phyloP scores from a whole-genome alignment of 2,329 filamentous ascomycete genomes.

The Thermothelomyces thermophilus region DNA sequence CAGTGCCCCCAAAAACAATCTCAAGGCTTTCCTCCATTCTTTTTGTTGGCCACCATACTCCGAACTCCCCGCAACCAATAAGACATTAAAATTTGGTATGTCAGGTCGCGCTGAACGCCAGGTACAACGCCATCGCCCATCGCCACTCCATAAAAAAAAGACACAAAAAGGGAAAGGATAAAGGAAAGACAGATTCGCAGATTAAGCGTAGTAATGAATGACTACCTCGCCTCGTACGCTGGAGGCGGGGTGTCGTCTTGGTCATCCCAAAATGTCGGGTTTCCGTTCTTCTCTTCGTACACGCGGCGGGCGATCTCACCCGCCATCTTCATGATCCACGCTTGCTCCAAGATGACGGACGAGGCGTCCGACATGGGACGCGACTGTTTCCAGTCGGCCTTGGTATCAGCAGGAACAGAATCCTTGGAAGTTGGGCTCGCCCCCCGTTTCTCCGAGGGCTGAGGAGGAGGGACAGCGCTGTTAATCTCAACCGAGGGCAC shows the following conservation, averaged over 20 bases:
- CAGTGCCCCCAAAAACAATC: slow-evolving; percentile 4
- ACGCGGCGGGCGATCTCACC: slow-evolving; percentile 83
- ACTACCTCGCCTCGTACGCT: slow-evolving; percentile 48
- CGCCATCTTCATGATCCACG: slow-evolving; percentile 90
- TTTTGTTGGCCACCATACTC: slow-evolving; percentile 9
- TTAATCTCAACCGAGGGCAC: slow-evolving; percentile 17
- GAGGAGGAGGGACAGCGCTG: neutral
- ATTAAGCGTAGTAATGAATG: neutral
- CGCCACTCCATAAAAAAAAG: neutral
- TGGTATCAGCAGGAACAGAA: slow-evolving; percentile 21
- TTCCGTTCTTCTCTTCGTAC: slow-evolving; percentile 71
- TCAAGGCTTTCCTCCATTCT: neutral
- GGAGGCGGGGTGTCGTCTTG: slow-evolving; percentile 53
- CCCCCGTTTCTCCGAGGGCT: slow-evolving; percentile 14
- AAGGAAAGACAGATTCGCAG: slow-evolving; percentile 10
- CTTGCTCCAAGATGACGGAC: slow-evolving; percentile 65
- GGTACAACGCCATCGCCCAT: slow-evolving; percentile 1
- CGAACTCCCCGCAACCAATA: slow-evolving; percentile 11
- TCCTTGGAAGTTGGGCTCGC: neutral
- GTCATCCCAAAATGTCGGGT: slow-evolving; percentile 47
- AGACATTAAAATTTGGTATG: slow-evolving; percentile 13
- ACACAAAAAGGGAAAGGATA: slow-evolving; percentile 5
- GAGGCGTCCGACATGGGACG: slow-evolving; percentile 42
- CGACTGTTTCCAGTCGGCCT: slow-evolving; percentile 27
- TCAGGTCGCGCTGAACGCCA: slow-evolving; percentile 7